Conservation (phyloP, 108 stramenopile genomes). For the Skeletonema menzelii region DNA sequence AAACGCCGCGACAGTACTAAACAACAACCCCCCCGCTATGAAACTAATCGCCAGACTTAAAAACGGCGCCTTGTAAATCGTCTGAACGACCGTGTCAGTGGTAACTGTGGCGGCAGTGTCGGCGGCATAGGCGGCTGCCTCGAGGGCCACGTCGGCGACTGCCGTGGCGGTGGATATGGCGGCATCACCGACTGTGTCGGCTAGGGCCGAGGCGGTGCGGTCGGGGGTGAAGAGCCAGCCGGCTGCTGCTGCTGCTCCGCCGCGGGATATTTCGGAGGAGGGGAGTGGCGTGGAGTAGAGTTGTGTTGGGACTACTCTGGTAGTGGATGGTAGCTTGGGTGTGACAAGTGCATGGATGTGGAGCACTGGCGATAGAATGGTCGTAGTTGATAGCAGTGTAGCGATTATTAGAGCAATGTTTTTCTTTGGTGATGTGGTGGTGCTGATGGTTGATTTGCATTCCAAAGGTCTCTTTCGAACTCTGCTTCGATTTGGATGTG, state of each 20-base stretch:
- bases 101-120: constrained; percentile 4
- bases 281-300: neutral
- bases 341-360: neutral
- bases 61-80: constrained; percentile 39
- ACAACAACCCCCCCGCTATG: constrained; percentile 56
- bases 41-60: constrained; percentile 43
- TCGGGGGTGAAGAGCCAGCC: constrained; percentile 33
- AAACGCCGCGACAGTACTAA: constrained; percentile 54
- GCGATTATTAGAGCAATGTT: neutral
- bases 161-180: neutral
- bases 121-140: constrained; percentile 13
- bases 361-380: neutral
- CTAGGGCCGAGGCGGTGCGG: constrained; percentile 13
- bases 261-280: neutral
- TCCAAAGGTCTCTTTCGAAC: neutral
- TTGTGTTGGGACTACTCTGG: neutral
- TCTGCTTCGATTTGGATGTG: neutral
- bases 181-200: constrained; percentile 5
- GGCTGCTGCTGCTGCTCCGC: constrained; percentile 6
- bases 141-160: constrained; percentile 6
- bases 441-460: neutral
- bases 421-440: neutral
- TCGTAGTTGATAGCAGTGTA: neutral
- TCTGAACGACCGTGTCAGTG: constrained; percentile 22
- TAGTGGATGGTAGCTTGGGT: neutral